Evolutionary conservation across 1,284 basidiomycete species (phyloP).

Genomic region (Wallemia hederae): DNA sequence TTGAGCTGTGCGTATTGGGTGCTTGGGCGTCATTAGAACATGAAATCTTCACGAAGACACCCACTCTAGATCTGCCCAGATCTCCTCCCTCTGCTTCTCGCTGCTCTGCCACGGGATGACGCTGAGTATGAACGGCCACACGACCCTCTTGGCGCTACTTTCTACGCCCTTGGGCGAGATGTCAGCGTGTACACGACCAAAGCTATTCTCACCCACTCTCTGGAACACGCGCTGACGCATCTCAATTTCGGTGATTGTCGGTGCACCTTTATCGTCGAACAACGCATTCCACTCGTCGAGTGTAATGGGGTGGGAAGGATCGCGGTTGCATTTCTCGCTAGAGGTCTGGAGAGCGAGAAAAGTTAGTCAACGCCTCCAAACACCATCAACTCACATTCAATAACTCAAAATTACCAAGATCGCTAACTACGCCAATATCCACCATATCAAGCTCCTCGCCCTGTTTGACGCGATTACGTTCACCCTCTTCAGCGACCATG

Average conservation of each 20-base stretch:
- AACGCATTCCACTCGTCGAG: slow-evolving; percentile 36
- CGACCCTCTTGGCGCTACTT: slow-evolving; percentile 16
- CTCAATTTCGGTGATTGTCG: slow-evolving; percentile 32
- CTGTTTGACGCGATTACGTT: slow-evolving; percentile 8
- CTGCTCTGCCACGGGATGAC: slow-evolving; percentile 43
- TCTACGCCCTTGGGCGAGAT: neutral
- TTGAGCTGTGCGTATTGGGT: neutral
- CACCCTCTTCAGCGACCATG: slow-evolving; percentile 31
- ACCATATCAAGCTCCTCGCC: slow-evolving; percentile 3
- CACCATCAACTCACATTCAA: neutral
- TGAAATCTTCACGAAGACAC: slow-evolving; percentile 6
- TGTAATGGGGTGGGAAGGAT: slow-evolving; percentile 30
- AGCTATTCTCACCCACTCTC: slow-evolving; percentile 15
- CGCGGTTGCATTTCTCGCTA: slow-evolving; percentile 14
- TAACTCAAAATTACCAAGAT: neutral
- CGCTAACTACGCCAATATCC: neutral
- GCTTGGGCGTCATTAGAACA: slow-evolving; percentile 6
- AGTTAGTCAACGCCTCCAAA: neutral
- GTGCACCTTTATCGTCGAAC: slow-evolving; percentile 37
- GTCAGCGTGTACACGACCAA: neutral
- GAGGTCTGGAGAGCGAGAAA: too few species aligned
- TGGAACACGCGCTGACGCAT: slow-evolving; percentile 46
- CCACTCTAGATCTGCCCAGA: slow-evolving; percentile 3
- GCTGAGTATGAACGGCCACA: slow-evolving; percentile 76
- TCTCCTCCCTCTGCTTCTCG: slow-evolving; percentile 7